A percentile compares a stretch with the other conserved stretches of the same genome.
These are phyloP conservation scores for Suhomyces pyralidae DNA, from an alignment of 805 yeast species.

Conservation along the genomic window DNA sequence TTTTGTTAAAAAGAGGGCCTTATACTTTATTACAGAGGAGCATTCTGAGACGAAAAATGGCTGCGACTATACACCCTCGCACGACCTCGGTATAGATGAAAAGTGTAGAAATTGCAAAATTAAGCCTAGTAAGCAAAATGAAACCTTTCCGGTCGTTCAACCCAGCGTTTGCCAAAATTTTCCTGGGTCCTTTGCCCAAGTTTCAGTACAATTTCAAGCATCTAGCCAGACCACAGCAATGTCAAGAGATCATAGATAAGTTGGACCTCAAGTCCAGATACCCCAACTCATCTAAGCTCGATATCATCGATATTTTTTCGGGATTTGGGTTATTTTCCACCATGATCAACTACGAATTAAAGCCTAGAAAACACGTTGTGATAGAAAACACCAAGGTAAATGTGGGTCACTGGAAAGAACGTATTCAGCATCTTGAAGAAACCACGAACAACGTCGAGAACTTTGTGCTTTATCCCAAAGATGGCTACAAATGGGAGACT, in stretches of 20 bases:
- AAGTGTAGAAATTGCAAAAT: background rate
- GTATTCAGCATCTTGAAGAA: slow-evolving; percentile 21
- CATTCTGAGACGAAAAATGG: background rate
- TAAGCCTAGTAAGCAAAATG: background rate
- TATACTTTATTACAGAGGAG: too few relatives aligned
- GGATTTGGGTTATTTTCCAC: slow-evolving; percentile 61
- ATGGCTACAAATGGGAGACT: slow-evolving; percentile 70
- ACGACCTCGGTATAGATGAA: background rate
- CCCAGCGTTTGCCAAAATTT: slow-evolving; percentile 24
- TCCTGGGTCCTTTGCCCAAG: slow-evolving; percentile 17
- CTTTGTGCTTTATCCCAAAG: slow-evolving; percentile 32
- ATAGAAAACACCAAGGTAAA: slow-evolving; percentile 48
- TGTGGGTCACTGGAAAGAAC: slow-evolving; percentile 25
- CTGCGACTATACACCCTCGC: background rate
- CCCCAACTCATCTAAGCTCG: slow-evolving; percentile 36
- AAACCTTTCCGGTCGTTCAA: slow-evolving; percentile 18
- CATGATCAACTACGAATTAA: slow-evolving; percentile 54
- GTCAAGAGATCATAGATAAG: slow-evolving; percentile 44
- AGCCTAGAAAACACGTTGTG: slow-evolving; percentile 63
- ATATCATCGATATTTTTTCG: slow-evolving; percentile 59
- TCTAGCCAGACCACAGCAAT: slow-evolving; percentile 18
- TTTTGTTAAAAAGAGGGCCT: too few relatives aligned
- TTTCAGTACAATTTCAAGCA: slow-evolving; percentile 26
- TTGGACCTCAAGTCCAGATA: slow-evolving; percentile 40
- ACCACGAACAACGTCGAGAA: slow-evolving; percentile 28